Evolutionary conservation across 495 filamentous ascomycete genomes (phyloP), one percentile per base, ranked within the genome.

Genomic region (Sporormia fimetaria): DNA sequence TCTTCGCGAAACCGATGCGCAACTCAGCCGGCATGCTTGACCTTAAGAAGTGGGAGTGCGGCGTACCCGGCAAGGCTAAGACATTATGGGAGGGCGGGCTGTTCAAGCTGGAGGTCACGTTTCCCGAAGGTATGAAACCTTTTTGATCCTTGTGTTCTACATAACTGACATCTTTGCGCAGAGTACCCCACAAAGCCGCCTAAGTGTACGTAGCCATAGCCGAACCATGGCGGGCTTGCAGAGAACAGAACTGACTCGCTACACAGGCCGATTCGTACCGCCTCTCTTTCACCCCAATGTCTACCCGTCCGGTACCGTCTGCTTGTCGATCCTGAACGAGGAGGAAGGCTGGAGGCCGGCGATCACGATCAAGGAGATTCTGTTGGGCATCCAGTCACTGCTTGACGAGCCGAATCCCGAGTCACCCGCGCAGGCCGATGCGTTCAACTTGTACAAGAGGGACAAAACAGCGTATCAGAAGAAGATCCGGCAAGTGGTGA

Each of bases 101-200:
- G 2, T 94, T 95, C 67, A 96, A 96, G 63, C 65, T 99, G 40
- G 81, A 81, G 31, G 76, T 99, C 42, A 78, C 72, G 10, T 99
- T 99, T 57, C 90, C 90, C 0, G 90, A 99, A 57, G 92, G 90
- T 93, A 69, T 60, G 79, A 70, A 28, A 21, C 37, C 6, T 9
- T 24, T 20, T 26, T 10, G 7, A 18, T 12, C 21, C 11, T 8
- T 27, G 8, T n/a, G 22, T 25, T 9, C 14, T 3, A 16, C 40
- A 39, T 28, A 37, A 36, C 33, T 44, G 11, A 22, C 21, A 37
- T 16, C 11, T 21, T 35, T 23, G 55, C 56, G 21, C 55, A 98
- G 90, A 99, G 57, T 99, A 99, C 61, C 90, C 90, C 21, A 96
- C 90, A 31, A 99, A 99, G 59, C 90, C 90, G 20, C 90, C 90